Evolutionary conservation across 2,329 filamentous ascomycete species (phyloP), one percentile per base, ranked within the genome.

Genomic region (Ceratocystis papillata): DNA sequence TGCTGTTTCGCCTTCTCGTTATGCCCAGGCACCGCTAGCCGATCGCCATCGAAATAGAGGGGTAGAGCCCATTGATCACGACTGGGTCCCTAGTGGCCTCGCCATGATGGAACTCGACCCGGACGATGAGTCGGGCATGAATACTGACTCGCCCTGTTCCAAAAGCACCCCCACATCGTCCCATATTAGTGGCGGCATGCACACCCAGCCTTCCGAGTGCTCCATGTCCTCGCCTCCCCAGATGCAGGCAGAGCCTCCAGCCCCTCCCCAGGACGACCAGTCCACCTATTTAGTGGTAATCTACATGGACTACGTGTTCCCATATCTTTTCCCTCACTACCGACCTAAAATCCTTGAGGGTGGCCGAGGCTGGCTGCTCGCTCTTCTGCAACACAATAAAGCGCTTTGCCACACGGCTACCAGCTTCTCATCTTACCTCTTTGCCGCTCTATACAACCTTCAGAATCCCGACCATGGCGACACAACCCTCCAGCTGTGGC

Each of bases 261-360:
- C 22, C 12, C 41, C 57, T 1, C 48, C 63, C 25, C 53, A 45
- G n/a, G 63, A 67, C 48, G 66, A 67, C 41, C 66, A 67, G 25
- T 62, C 66, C 64, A 70, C 77, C 0, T 75, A 77, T 70, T 77
- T 80, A 55, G 73, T 81, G 66, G 83, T 83, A 79, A 78, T 83
- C 66, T 87, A 85, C 71, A 76, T 86, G 59, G 84, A 87, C 72
- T 80, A 83, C 69, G 77, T 86, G 22, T 80, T 86, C 68, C 83
- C 84, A 1, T 82, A 85, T 69, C 74, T 86, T 0, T 86, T 83
- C 70, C 85, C 85, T 1, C 83, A 85, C 71, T 87, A 86, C 72
- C 78, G 78, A 2, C 84, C 84, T 0, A 76, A 77, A 1, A 71
- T 84, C 5, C 75, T 82, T 2, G 76, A 81, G 66, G 80, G 82